phyloP scores from a whole-genome alignment of 495 filamentous ascomycete species.

The Annulohypoxylon stygium region DNA sequence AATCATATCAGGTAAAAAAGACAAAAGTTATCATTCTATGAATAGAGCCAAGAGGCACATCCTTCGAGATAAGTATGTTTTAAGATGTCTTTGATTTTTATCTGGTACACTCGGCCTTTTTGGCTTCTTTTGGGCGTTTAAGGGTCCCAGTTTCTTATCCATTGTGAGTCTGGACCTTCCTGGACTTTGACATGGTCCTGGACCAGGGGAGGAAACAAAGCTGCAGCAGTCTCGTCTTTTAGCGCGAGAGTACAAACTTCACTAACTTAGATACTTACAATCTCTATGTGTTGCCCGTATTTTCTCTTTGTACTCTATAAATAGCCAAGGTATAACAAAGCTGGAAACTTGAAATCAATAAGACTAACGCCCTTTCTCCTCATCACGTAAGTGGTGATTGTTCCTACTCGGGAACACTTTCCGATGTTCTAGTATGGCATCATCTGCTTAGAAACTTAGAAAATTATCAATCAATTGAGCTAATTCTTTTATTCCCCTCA shows the following conservation, averaged over 20 bases:
- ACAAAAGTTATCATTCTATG: slow-evolving; percentile 1
- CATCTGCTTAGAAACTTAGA: background rate
- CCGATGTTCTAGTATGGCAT: slow-evolving; percentile 5
- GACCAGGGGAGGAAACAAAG: slow-evolving; percentile 34
- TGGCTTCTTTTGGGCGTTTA: slow-evolving; percentile 22
- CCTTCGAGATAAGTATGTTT: slow-evolving; percentile 12
- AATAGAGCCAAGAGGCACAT: slow-evolving; percentile 12
- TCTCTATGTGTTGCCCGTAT: background rate
- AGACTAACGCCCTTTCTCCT: slow-evolving; percentile 21
- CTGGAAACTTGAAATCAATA: slow-evolving; percentile 14
- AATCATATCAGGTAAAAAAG: slow-evolving; percentile 22
- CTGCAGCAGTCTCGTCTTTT: slow-evolving; percentile 24
- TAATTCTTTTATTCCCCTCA: background rate
- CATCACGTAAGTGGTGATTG: slow-evolving; percentile 13
- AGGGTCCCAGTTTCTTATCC: background rate
- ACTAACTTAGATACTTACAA: slow-evolving; percentile 18
- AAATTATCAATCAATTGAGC: background rate
- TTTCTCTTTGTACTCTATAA: background rate
- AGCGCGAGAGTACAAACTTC: slow-evolving; percentile 18
- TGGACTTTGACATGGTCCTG: slow-evolving; percentile 29
- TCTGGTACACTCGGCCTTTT: background rate
- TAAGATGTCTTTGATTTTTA: background rate
- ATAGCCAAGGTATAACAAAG: slow-evolving; percentile 11
- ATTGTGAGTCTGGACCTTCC: slow-evolving; percentile 38
- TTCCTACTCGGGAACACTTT: background rate